A percentile compares a stretch with the other conserved stretches of the same genome.
Conservation (phyloP, 2,329 filamentous ascomycete genomes). For the Magnaporthiopsis rhizophila region DNA sequence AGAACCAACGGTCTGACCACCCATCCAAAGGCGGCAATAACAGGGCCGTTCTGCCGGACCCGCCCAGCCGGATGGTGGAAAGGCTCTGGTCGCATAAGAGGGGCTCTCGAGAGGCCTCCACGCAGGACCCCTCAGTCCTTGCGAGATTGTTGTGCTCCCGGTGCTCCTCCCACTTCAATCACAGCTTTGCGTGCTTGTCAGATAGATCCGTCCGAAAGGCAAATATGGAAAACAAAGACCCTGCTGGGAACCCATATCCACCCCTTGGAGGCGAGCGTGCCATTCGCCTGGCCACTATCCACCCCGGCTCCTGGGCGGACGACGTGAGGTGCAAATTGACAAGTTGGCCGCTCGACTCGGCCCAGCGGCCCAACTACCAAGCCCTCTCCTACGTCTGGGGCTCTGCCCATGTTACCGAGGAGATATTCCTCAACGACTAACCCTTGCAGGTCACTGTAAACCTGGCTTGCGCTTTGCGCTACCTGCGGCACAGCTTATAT, state of each 20-base stretch:
- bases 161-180: no score
- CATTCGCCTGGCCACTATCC: not conserved
- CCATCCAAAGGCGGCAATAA: no score
- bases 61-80: no score
- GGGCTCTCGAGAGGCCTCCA: no score
- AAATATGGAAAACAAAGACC: not conserved
- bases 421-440: not conserved
- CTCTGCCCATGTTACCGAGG: not conserved
- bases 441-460: not conserved
- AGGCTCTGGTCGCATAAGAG: no score
- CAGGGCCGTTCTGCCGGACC: no score
- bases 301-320: not conserved
- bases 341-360: not conserved
- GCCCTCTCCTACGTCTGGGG: not conserved
- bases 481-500: not conserved
- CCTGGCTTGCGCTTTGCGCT: constrained; percentile 1
- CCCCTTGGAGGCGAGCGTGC: not conserved
- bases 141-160: no score
- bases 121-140: no score
- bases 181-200: no score
- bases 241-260: constrained; percentile 1
- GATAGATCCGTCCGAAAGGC: no score
- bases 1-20: no score
- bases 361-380: not conserved
- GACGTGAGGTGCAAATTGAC: not conserved